phyloP scores from a whole-genome alignment of 352 stramenopile species.

The Phytophthora pseudosyringae region DNA sequence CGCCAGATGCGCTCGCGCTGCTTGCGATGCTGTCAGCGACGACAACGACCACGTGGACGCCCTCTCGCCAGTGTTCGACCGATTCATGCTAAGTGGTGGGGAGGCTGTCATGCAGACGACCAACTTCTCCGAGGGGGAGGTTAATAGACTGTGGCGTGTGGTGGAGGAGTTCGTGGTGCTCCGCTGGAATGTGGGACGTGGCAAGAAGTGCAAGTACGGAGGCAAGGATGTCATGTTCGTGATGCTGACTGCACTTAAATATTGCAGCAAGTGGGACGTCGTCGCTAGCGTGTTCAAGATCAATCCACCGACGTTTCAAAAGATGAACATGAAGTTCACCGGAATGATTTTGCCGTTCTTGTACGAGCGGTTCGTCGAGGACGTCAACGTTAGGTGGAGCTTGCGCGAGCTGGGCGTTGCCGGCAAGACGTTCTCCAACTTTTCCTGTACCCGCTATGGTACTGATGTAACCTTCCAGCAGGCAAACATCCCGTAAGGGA shows the following conservation, averaged over 20 bases:
- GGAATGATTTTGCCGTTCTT: constrained; percentile 5
- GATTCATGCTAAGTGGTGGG: not conserved
- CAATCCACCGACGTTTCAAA: constrained; percentile 8
- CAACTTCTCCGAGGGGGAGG: constrained; percentile 5
- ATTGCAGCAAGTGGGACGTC: constrained; percentile 8
- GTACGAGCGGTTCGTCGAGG: constrained; percentile 5
- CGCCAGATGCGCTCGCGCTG: constrained; percentile 1
- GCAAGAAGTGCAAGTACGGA: constrained; percentile 18
- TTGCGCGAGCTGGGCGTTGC: not conserved
- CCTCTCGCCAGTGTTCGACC: constrained; percentile 9
- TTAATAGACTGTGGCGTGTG: constrained; percentile 9
- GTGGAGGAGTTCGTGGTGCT: constrained; percentile 11
- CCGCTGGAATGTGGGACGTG: constrained; percentile 10
- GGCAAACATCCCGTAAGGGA: constrained; percentile 11
- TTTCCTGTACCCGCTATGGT: constrained; percentile 1
- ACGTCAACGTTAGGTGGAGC: not conserved
- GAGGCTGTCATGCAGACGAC: constrained; percentile 7
- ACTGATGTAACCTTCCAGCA: constrained; percentile 18
- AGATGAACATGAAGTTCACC: constrained; percentile 4
- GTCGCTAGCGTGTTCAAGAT: constrained; percentile 12
- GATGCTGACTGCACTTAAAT: not conserved
- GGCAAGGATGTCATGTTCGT: constrained; percentile 15
- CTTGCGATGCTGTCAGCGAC: constrained; percentile 3
- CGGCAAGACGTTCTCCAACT: constrained; percentile 9
- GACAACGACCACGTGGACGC: not conserved